Evolutionary conservation across 371 early-diverging fungal species (phyloP), one percentile per base, ranked within the genome.

Genomic region (Chytridium lagenaria): DNA sequence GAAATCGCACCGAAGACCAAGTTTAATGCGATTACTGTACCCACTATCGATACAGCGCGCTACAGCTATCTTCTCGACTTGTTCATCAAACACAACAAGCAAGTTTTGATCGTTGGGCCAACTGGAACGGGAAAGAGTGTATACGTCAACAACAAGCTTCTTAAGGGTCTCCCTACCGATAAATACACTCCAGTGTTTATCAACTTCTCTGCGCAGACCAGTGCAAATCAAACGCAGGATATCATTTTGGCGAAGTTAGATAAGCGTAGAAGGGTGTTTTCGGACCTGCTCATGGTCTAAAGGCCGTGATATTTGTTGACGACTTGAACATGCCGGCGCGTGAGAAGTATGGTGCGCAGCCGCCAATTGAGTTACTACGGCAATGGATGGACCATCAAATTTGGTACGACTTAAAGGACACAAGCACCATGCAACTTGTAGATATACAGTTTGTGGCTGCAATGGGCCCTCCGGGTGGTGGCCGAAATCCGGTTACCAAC

Each of bases 391-490:
- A 88, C 64, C 86, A 87, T 65, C 75, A 74, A 2, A 39, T 57
- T 36, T 85, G 83, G 84, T 87, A 82, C 59, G 87, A 86, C 67
- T 72, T 85, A 28, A 85, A 85, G 59, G 86, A 85, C 52, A 85
- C 86, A 7, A 71, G 73, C 49, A 44, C 77, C 15, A 83, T 86
- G 81, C 83, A 83, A 49, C 78, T 87, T 52, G 81, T 86, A 1
- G 88, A 87, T 65, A 83, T 87, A 70, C 85, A 84, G 72, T 86
- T 87, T 72, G 83, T 87, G 2, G 73, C 84, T 12, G 88, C 88
- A 3, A 87, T 87, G 88, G 88, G 86, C 36, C 86, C 86, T 1
- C 85, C 88, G 22, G 88, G 88, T 2, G 88, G 88, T 33, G 88
- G 88, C 1, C 64, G 88, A 1, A 86, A 85, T 67, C 83, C 84